Evolutionary conservation across 306 rosid species (phyloP).

Genomic region (Erythrophleum fordii): DNA sequence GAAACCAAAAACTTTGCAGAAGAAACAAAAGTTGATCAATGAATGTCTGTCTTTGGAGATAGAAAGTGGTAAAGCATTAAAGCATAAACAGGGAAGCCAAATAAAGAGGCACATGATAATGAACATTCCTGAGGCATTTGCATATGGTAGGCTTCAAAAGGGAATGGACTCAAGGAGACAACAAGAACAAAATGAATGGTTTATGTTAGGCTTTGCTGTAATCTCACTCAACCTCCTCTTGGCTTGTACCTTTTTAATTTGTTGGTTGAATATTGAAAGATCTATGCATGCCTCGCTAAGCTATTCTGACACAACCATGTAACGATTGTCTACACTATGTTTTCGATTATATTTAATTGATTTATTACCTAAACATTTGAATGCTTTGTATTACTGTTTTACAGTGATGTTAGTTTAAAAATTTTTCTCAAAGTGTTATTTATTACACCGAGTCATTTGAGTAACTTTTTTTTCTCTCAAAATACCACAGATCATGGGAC

Average conservation of each 20-base stretch:
- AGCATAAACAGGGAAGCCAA: slow-evolving; percentile 36
- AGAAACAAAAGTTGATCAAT: slow-evolving; percentile 42
- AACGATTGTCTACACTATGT: not conserved
- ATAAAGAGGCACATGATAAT: slow-evolving; percentile 45
- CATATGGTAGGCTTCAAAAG: slow-evolving; percentile 29
- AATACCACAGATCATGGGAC: no score
- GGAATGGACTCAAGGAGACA: slow-evolving; percentile 52
- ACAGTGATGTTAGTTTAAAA: not conserved
- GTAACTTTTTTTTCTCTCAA: no score
- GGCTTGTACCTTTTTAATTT: not conserved
- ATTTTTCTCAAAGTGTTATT: not conserved
- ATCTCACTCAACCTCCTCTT: slow-evolving; percentile 33
- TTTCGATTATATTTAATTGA: not conserved
- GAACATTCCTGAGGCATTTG: slow-evolving; percentile 34
- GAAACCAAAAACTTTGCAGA: slow-evolving; percentile 26
- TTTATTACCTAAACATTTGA: not conserved
- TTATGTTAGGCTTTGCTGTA: slow-evolving; percentile 42
- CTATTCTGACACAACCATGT: not conserved
- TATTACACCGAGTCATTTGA: not conserved
- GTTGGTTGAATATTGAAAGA: not conserved
- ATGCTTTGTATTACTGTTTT: not conserved
- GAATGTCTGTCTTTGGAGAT: slow-evolving; percentile 1
- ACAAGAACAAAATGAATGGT: slow-evolving; percentile 31
- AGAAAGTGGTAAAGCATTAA: slow-evolving; percentile 38
- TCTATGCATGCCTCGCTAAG: not conserved